phyloP scores from a whole-genome alignment of 495 filamentous ascomycete species.

The Aspergillus carlsbadensis region DNA sequence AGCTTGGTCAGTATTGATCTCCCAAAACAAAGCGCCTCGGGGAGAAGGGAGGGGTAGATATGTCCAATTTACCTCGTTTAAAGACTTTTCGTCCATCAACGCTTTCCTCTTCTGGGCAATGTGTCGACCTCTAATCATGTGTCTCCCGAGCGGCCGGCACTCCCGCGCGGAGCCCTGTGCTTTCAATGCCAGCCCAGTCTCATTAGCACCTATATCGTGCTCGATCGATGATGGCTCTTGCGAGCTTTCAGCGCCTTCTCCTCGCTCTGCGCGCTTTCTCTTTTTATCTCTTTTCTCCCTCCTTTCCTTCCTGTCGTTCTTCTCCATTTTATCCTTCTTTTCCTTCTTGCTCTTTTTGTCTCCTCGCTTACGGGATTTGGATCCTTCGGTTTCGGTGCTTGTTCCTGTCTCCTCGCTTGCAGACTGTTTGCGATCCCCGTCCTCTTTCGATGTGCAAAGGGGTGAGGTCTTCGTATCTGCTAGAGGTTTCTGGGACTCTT shows the following conservation, averaged over 20 bases:
- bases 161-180: constrained; percentile 32
- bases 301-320: constrained; percentile 45
- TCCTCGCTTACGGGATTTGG: constrained; percentile 4
- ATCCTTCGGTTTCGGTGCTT: background rate
- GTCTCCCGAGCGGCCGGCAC: constrained; percentile 51
- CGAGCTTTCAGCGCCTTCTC: constrained; percentile 21
- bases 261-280: constrained; percentile 51
- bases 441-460: background rate
- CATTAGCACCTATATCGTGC: constrained; percentile 2
- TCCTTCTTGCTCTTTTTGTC: constrained; percentile 20
- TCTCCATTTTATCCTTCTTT: constrained; percentile 30
- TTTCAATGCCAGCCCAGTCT: constrained; percentile 22
- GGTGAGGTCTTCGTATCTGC: constrained; percentile 13
- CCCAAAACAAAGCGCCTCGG: background rate
- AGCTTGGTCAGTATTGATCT: constrained; percentile 32
- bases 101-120: constrained; percentile 80
- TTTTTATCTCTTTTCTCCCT: constrained; percentile 36
- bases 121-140: constrained; percentile 65
- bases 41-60: too few relatives aligned
- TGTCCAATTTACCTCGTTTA: constrained; percentile 85
- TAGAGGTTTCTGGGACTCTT: constrained; percentile 17
- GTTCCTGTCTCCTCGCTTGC: background rate
- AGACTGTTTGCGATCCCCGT: background rate
- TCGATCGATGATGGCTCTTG: constrained; percentile 2
- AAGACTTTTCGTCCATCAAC: constrained; percentile 64